Evolutionary conservation across 2,329 filamentous ascomycete genomes (phyloP).

Genomic region (Aspergillus aculeatinus): DNA sequence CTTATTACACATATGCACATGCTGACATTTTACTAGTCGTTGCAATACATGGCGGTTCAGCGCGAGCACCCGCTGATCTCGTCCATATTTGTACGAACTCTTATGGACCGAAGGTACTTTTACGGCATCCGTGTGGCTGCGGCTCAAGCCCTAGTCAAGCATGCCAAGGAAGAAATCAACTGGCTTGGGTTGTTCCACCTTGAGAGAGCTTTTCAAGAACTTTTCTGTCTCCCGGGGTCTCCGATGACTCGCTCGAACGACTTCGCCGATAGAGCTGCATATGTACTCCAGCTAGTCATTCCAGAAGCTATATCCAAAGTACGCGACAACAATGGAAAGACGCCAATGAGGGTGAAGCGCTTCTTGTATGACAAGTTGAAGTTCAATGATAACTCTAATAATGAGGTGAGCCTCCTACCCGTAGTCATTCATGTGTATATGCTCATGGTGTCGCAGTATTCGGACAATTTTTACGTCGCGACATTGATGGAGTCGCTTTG

Average conservation of each 20-base stretch:
- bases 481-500: conserved; percentile 68
- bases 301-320: conserved; percentile 76
- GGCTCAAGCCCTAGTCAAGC: conserved; percentile 72
- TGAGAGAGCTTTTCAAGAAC: conserved; percentile 78
- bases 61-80: conserved; percentile 77
- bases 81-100: conserved; percentile 81
- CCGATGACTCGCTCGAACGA: conserved; percentile 85
- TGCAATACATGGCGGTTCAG: conserved; percentile 70
- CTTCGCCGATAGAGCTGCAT: conserved; percentile 82
- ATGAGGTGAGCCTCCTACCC: conserved; percentile 50
- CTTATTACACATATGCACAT: neutral
- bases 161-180: conserved; percentile 68
- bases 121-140: conserved; percentile 88
- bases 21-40: conserved; percentile 48
- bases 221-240: conserved; percentile 80
- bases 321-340: conserved; percentile 71
- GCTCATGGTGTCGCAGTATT: conserved; percentile 54
- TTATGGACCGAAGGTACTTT: conserved; percentile 91
- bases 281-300: conserved; percentile 81
- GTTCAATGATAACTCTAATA: conserved; percentile 92
- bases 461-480: conserved; percentile 85
- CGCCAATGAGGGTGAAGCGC: conserved; percentile 73
- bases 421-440: conserved; percentile 1
- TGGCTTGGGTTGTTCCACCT: conserved; percentile 83
- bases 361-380: conserved; percentile 87